These are phyloP conservation scores for Coemansia sp. DNA, from an alignment of 192 early-diverging fungal genomes.

Conservation along the genomic window DNA sequence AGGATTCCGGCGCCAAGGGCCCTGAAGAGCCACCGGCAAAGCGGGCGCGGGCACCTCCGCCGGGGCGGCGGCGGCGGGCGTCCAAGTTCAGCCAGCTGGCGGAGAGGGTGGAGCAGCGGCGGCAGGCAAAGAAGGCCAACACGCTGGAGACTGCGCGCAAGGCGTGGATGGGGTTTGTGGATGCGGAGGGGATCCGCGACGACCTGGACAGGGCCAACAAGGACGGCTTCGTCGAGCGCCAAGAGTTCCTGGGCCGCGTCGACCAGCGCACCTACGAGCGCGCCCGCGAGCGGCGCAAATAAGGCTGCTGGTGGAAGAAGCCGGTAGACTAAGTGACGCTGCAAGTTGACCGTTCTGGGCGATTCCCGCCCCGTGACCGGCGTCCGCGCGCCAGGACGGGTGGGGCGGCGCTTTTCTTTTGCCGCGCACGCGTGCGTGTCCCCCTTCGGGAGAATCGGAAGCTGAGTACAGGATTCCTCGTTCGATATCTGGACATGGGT, in stretches of 20 bases:
- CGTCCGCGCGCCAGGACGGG: too few species aligned
- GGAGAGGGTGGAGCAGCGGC: constrained; percentile 33
- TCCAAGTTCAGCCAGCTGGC: constrained; percentile 47
- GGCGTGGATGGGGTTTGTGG: constrained; percentile 44
- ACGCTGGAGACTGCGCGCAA: constrained; percentile 39
- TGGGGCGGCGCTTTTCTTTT: too few species aligned
- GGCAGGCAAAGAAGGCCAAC: constrained; percentile 31
- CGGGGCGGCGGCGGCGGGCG: constrained; percentile 4
- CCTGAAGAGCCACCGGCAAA: background rate
- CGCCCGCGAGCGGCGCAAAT: constrained; percentile 11
- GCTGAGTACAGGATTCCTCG: too few species aligned
- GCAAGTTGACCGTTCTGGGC: background rate
- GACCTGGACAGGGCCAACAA: constrained; percentile 47
- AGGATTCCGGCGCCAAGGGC: background rate
- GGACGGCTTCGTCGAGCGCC: constrained; percentile 48
- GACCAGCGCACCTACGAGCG: constrained; percentile 37
- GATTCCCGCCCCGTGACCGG: too few species aligned
- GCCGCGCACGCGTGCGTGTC: too few species aligned
- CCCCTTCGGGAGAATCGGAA: too few species aligned
- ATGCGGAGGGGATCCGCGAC: constrained; percentile 33
- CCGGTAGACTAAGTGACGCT: too few species aligned
- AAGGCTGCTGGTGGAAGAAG: background rate
- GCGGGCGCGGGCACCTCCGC: background rate
- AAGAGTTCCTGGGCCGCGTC: constrained; percentile 39
- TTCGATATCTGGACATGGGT: too few species aligned